Evolutionary conservation across 371 early-diverging fungal genomes (phyloP).

Genomic region (Basidiobolus meristosporus): DNA sequence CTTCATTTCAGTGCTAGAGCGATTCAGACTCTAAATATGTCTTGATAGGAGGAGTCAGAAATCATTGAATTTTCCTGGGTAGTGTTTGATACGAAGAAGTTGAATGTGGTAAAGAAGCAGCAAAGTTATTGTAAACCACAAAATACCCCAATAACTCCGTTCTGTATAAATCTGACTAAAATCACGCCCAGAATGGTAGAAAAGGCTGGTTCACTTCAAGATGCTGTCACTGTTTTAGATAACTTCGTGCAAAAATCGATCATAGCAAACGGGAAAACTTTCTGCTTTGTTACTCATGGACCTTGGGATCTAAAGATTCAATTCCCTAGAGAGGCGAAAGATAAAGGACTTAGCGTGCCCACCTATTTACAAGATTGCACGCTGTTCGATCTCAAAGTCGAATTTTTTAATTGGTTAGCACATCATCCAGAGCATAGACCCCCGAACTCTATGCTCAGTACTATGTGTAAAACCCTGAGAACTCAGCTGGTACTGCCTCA

Average conservation of each 20-base stretch:
- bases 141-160: constrained; percentile 34
- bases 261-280: constrained; percentile 23
- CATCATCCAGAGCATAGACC: constrained; percentile 29
- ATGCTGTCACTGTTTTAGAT: constrained; percentile 32
- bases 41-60: constrained; percentile 21
- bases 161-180: constrained; percentile 42
- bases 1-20: not conserved
- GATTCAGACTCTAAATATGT: not conserved
- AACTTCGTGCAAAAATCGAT: constrained; percentile 31
- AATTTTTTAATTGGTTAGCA: constrained; percentile 42
- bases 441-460: not conserved
- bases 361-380: constrained; percentile 27
- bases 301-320: constrained; percentile 57
- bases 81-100: constrained; percentile 8
- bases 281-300: constrained; percentile 59
- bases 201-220: constrained; percentile 26
- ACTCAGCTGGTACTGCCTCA: not conserved
- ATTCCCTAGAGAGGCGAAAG: constrained; percentile 43
- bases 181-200: constrained; percentile 29
- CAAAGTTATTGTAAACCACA: constrained; percentile 26
- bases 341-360: constrained; percentile 39
- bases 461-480: not conserved
- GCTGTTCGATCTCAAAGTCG: constrained; percentile 57
- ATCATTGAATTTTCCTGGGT: constrained; percentile 32
- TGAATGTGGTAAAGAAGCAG: constrained; percentile 6